Percentiles rank a stretch among this genome's conserved stretches.
Evolutionary conservation across 768 basidiomycete genomes (phyloP).

Genomic region (Naematelia encephala): DNA sequence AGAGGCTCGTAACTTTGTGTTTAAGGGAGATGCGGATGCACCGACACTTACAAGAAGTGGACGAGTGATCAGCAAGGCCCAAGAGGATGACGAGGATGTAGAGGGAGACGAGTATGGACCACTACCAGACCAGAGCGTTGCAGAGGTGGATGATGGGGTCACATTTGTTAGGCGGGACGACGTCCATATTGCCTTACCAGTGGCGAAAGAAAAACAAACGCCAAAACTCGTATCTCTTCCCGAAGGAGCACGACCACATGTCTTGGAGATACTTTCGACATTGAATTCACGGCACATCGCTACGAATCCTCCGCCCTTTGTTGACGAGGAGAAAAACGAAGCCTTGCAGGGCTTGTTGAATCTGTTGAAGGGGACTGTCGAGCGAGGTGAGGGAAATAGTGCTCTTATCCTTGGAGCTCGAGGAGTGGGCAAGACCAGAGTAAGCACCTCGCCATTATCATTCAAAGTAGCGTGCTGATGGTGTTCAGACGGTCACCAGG

Average conservation of each 20-base stretch:
- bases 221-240: conserved; percentile 11
- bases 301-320: conserved; percentile 22
- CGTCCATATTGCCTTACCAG: no score
- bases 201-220: background rate
- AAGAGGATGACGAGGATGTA: conserved; percentile 48
- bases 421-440: conserved; percentile 80
- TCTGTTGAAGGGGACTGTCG: conserved; percentile 69
- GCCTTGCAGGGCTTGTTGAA: conserved; percentile 62
- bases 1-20: conserved; percentile 49
- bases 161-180: background rate
- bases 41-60: conserved; percentile 44
- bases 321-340: conserved; percentile 43
- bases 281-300: conserved; percentile 14
- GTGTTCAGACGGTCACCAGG: conserved; percentile 23
- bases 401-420: conserved; percentile 80
- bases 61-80: conserved; percentile 23
- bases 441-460: conserved; percentile 49
- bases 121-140: background rate
- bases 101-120: conserved; percentile 15
- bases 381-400: conserved; percentile 86
- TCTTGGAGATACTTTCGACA: conserved; percentile 19
- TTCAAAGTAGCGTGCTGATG: background rate
- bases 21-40: conserved; percentile 45
- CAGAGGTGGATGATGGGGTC: background rate
- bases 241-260: conserved; percentile 14